A percentile compares a stretch with the other conserved stretches of the same genome.
phyloP scores from a whole-genome alignment of 129 eudicot genomes.

The Centrapalus pauciflorus region DNA sequence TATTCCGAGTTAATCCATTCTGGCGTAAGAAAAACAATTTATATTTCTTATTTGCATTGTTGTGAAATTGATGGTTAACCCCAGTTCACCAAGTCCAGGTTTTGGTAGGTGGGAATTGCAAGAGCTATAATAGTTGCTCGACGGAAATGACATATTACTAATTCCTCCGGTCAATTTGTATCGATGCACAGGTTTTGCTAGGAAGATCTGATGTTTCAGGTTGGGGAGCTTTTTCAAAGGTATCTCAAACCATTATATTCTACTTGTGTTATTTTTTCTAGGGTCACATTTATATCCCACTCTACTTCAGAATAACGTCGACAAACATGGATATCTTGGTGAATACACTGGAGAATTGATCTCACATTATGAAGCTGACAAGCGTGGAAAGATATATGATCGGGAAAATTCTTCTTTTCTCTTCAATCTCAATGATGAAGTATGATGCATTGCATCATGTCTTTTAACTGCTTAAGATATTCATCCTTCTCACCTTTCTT shows the following conservation, averaged over 20 bases:
- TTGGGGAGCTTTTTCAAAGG: slow-evolving; percentile 92
- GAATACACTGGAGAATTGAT: slow-evolving; percentile 87
- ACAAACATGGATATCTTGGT: slow-evolving; percentile 69
- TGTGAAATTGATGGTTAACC: neutral
- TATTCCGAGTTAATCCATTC: too few species aligned
- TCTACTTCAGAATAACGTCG: slow-evolving; percentile 49
- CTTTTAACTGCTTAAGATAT: neutral
- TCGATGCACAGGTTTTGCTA: slow-evolving; percentile 53
- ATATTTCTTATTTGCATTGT: too few species aligned
- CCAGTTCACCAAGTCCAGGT: neutral
- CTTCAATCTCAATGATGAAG: slow-evolving; percentile 79
- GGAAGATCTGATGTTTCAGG: slow-evolving; percentile 85
- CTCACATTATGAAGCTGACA: slow-evolving; percentile 80
- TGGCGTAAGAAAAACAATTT: too few species aligned
- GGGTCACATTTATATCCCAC: slow-evolving; percentile 5
- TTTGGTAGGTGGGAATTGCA: neutral
- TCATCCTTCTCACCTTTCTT: neutral
- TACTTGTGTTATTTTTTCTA: neutral
- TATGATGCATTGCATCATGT: slow-evolving; percentile 12
- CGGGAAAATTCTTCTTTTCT: slow-evolving; percentile 70
- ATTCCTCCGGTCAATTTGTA: too few species aligned
- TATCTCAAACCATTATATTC: slow-evolving; percentile 11
- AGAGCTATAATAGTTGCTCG: neutral
- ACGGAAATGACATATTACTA: too few species aligned
- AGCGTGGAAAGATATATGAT: slow-evolving; percentile 83